These are phyloP conservation scores for Scopulariopsis brevicaulis DNA, from an alignment of 2,329 filamentous ascomycete species.

Conservation along the genomic window DNA sequence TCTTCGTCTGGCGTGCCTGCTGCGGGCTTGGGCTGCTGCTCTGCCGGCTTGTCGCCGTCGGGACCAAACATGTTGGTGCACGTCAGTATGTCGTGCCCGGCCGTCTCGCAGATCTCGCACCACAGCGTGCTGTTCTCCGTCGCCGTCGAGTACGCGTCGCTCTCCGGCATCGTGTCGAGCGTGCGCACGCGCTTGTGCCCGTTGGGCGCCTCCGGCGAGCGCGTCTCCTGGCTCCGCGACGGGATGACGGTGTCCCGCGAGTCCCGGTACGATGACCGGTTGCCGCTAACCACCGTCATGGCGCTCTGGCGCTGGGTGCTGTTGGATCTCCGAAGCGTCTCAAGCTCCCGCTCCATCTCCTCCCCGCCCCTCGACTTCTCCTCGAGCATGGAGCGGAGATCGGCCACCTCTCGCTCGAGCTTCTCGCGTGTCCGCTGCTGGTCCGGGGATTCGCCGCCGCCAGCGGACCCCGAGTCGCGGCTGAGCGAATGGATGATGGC, in stretches of 20 bases:
- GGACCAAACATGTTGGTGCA: slow-evolving; percentile 80
- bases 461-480: slow-evolving; percentile 42
- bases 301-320: slow-evolving; percentile 30
- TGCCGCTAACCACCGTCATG: slow-evolving; percentile 25
- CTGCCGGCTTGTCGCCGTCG: slow-evolving; percentile 16
- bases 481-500: slow-evolving; percentile 96
- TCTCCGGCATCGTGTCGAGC: slow-evolving; percentile 60
- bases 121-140: slow-evolving; percentile 67
- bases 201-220: slow-evolving; percentile 28
- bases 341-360: slow-evolving; percentile 75
- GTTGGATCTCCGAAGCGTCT: slow-evolving; percentile 41
- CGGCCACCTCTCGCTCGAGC: slow-evolving; percentile 69
- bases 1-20: slow-evolving; percentile 14
- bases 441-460: slow-evolving; percentile 31
- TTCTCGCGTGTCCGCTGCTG: slow-evolving; percentile 53
- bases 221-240: slow-evolving; percentile 35
- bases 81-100: slow-evolving; percentile 85
- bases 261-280: slow-evolving; percentile 50
- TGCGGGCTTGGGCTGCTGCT: slow-evolving; percentile 8
- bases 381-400: slow-evolving; percentile 63
- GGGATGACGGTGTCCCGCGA: slow-evolving; percentile 55
- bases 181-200: slow-evolving; percentile 38
- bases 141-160: slow-evolving; percentile 55
- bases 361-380: slow-evolving; percentile 66
- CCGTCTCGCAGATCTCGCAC: slow-evolving; percentile 93